These are phyloP conservation scores for Thinopyrum elongatum DNA, from an alignment of 176 grass and related monocot species.

Conservation along the genomic window DNA sequence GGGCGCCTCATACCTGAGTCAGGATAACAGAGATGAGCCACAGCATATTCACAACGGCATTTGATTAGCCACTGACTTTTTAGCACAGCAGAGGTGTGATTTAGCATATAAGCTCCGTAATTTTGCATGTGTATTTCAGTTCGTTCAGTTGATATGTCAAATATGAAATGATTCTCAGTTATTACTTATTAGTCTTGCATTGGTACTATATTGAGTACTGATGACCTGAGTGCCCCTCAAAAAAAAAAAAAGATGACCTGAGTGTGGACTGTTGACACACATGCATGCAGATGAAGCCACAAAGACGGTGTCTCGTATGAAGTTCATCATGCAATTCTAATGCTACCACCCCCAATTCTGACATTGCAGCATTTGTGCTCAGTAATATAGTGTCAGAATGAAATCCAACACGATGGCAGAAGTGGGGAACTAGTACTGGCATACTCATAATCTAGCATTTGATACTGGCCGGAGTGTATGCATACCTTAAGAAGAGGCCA, in stretches of 20 bases:
- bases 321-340: not conserved
- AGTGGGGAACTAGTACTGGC: not conserved
- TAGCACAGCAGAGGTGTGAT: not conserved
- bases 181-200: not conserved
- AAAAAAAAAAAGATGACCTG: too few species aligned
- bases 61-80: not conserved
- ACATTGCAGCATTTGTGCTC: not conserved
- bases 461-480: not conserved
- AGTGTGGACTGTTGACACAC: not conserved
- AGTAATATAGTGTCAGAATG: not conserved
- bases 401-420: not conserved
- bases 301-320: not conserved
- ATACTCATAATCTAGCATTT: not conserved
- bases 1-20: conserved; percentile 48
- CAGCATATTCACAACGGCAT: not conserved
- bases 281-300: not conserved
- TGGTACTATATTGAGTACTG: too few species aligned
- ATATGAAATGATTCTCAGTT: not conserved
- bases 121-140: not conserved
- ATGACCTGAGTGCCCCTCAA: too few species aligned
- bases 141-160: not conserved
- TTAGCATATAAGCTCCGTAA: not conserved
- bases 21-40: not conserved
- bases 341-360: not conserved
- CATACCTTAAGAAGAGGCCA: conserved; percentile 80